Evolutionary conservation across 2,329 filamentous ascomycete species (phyloP).

Genomic region (Dactylellina sp.): DNA sequence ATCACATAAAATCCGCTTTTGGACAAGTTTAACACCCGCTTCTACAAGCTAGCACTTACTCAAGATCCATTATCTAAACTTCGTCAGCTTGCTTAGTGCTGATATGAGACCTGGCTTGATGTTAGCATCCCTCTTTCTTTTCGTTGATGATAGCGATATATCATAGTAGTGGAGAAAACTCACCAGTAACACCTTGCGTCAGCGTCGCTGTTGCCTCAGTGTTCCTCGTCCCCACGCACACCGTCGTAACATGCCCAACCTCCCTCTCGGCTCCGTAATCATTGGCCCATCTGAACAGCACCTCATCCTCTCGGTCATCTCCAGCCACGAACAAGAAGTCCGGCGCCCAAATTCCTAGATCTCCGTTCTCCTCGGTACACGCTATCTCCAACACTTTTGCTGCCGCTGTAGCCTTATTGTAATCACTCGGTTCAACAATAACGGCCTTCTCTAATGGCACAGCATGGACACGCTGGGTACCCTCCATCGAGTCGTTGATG

Average conservation of each 20-base stretch:
- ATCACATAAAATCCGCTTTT: neutral
- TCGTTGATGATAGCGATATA: slow-evolving; percentile 4
- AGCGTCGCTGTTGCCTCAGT: slow-evolving; percentile 87
- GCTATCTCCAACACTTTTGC: slow-evolving; percentile 74
- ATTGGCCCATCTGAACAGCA: slow-evolving; percentile 95
- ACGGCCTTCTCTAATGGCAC: slow-evolving; percentile 83
- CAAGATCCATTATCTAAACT: slow-evolving; percentile 23
- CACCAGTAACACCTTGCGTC: slow-evolving; percentile 91
- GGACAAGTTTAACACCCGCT: too few relatives aligned
- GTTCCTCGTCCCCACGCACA: slow-evolving; percentile 86
- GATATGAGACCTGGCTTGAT: slow-evolving; percentile 29
- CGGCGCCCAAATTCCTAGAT: slow-evolving; percentile 65
- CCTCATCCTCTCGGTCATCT: slow-evolving; percentile 91
- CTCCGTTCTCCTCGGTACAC: slow-evolving; percentile 66
- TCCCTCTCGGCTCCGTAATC: slow-evolving; percentile 71
- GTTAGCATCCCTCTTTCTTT: slow-evolving; percentile 37
- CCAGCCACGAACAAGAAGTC: slow-evolving; percentile 92
- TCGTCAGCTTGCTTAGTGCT: slow-evolving; percentile 36
- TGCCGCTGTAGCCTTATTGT: slow-evolving; percentile 87
- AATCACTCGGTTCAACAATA: slow-evolving; percentile 84
- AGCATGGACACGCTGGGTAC: slow-evolving; percentile 81
- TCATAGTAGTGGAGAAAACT: slow-evolving; percentile 63
- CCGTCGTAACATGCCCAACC: slow-evolving; percentile 80
- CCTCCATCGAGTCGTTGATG: slow-evolving; percentile 90
- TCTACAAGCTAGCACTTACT: too few relatives aligned